Percentiles rank a stretch among this genome's conserved stretches.
phyloP scores from a whole-genome alignment of 495 filamentous ascomycete genomes.

The Annulohypoxylon stygium region DNA sequence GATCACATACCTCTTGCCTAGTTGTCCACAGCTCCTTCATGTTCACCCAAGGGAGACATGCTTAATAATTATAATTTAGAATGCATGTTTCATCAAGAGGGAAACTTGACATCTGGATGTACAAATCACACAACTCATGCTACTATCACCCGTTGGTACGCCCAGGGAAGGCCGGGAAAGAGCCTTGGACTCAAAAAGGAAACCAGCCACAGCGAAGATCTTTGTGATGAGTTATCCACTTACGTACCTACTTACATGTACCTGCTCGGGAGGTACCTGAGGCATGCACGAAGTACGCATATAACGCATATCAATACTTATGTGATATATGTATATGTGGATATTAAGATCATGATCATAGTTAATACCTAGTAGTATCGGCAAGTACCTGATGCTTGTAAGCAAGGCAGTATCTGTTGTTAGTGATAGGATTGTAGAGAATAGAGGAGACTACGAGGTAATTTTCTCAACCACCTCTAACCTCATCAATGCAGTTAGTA shows the following conservation, averaged over 20 bases:
- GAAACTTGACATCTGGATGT: not conserved
- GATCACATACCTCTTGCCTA: not conserved
- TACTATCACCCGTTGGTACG: not conserved
- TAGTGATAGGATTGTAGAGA: no score
- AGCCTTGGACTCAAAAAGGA: not conserved
- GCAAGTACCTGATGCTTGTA: no score
- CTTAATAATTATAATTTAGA: not conserved
- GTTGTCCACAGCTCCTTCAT: conserved; percentile 1
- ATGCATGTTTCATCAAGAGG: conserved; percentile 2
- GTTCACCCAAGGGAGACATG: not conserved
- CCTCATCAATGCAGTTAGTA: not conserved
- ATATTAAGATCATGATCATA: no score
- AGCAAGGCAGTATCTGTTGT: no score
- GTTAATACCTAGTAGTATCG: no score
- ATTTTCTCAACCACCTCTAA: not conserved
- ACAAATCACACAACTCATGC: not conserved
- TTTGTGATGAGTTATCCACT: not conserved
- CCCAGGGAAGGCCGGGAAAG: not conserved
- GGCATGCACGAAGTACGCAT: not conserved
- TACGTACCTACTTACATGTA: not conserved
- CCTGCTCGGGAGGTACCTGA: no score
- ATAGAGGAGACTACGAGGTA: no score
- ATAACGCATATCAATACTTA: no score
- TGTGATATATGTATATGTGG: no score
- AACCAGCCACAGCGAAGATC: conserved; percentile 28